Evolutionary conservation across 805 yeast genomes (phyloP).

Genomic region (Starmerella stellata): DNA sequence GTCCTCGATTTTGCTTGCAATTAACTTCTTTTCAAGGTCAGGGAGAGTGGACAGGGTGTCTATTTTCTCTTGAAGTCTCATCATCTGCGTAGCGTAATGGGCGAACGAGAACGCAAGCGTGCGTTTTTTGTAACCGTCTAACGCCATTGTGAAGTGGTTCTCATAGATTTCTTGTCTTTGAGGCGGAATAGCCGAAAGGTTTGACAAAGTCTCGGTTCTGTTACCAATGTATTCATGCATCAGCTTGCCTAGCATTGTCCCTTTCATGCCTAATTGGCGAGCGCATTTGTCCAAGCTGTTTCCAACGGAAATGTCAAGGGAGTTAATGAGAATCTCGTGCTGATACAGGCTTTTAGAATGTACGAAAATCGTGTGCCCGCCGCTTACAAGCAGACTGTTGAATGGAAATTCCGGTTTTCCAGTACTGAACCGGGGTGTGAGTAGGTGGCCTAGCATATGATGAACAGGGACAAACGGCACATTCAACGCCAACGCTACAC

Average conservation of each 20-base stretch:
- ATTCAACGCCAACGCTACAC: conserved; percentile 59
- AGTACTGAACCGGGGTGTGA: conserved; percentile 39
- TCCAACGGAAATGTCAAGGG: conserved; percentile 80
- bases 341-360: conserved; percentile 38
- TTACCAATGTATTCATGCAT: conserved; percentile 40
- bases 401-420: conserved; percentile 53
- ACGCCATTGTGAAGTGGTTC: conserved; percentile 31
- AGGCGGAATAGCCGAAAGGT: not conserved
- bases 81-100: conserved; percentile 44
- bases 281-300: conserved; percentile 90
- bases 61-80: conserved; percentile 17
- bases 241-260: conserved; percentile 75
- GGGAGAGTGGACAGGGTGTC: conserved; percentile 11
- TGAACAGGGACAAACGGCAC: conserved; percentile 77
- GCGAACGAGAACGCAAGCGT: conserved; percentile 55
- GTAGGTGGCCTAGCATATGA: conserved; percentile 86
- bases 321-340: conserved; percentile 58
- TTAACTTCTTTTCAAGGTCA: conserved; percentile 11
- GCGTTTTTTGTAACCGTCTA: conserved; percentile 30
- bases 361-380: conserved; percentile 89
- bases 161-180: not conserved
- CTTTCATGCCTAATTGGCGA: conserved; percentile 57
- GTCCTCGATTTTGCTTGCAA: conserved; percentile 31
- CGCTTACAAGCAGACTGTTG: conserved; percentile 62
- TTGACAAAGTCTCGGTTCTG: conserved; percentile 17